Evolutionary conservation across 768 basidiomycete genomes (phyloP).

Genomic region (Leucosporidium scottii): DNA sequence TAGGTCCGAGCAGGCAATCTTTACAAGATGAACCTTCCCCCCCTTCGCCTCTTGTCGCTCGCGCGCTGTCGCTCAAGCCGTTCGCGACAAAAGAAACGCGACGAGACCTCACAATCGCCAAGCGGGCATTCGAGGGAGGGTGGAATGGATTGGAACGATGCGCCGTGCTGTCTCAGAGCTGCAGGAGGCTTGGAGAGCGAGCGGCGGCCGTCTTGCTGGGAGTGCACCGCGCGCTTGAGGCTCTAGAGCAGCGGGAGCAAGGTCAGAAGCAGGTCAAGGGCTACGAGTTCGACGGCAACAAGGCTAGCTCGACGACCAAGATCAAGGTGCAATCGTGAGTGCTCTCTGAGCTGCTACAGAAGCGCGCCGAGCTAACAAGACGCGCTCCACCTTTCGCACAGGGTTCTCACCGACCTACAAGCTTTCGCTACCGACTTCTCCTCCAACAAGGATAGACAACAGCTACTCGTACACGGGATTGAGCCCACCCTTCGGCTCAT

Average conservation of each 20-base stretch:
- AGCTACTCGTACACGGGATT: constrained; percentile 20
- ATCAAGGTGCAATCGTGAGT: constrained; percentile 25
- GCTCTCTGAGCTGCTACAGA: too few relatives aligned
- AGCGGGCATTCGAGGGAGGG: not conserved
- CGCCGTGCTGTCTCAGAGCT: not conserved
- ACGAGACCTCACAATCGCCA: constrained; percentile 14
- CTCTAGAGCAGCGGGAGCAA: constrained; percentile 1
- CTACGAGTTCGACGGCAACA: constrained; percentile 15
- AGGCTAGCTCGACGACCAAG: not conserved
- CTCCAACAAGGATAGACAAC: constrained; percentile 9
- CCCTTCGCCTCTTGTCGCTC: not conserved
- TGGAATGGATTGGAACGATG: constrained; percentile 12
- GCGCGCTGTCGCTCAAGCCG: not conserved
- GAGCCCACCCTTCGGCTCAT: not conserved
- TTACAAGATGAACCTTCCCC: not conserved
- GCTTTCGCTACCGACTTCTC: constrained; percentile 14
- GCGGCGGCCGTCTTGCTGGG: constrained; percentile 11
- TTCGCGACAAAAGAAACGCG: constrained; percentile 9
- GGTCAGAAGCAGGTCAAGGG: not conserved
- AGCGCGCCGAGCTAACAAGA: not conserved
- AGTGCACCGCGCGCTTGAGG: not conserved
- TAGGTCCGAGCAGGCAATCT: not conserved
- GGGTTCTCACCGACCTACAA: constrained; percentile 21
- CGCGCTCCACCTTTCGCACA: not conserved
- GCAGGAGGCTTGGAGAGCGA: constrained; percentile 5